Evolutionary conservation across 2,329 filamentous ascomycete species (phyloP).

Genomic region (Graphium sp.): DNA sequence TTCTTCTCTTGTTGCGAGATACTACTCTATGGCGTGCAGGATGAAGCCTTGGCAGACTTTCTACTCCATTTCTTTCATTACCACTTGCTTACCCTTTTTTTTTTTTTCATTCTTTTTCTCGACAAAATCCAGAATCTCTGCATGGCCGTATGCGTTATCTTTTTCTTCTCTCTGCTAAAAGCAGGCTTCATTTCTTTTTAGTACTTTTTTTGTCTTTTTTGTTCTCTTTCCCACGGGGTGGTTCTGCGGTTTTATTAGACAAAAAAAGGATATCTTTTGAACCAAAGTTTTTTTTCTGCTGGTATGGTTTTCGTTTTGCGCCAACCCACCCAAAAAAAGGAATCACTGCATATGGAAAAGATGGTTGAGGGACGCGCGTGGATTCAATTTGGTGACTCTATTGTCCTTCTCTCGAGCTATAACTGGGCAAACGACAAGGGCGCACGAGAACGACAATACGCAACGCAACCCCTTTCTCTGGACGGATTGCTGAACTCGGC

Average conservation of each 20-base stretch:
- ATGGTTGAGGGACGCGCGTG: no score
- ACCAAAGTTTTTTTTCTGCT: not conserved
- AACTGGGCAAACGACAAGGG: no score
- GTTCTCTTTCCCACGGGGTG: not conserved
- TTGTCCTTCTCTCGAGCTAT: no score
- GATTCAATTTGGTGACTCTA: no score
- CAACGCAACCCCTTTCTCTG: no score
- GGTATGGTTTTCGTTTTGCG: not conserved
- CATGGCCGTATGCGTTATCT: not conserved
- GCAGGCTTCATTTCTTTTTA: slow-evolving; percentile 2
- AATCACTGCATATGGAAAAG: no score
- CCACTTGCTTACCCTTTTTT: slow-evolving; percentile 1
- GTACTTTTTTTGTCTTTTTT: not conserved
- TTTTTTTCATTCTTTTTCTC: not conserved
- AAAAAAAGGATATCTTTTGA: not conserved
- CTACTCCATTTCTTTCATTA: not conserved
- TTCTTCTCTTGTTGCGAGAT: no score
- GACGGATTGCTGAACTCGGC: no score
- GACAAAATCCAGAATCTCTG: not conserved
- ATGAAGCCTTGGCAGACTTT: not conserved
- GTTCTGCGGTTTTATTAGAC: not conserved
- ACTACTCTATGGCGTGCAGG: no score
- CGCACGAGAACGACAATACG: no score
- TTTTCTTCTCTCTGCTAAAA: not conserved
- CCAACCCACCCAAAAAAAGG: no score